phyloP scores from a whole-genome alignment of 257 asterid species.

The Forsythia viridissima region DNA sequence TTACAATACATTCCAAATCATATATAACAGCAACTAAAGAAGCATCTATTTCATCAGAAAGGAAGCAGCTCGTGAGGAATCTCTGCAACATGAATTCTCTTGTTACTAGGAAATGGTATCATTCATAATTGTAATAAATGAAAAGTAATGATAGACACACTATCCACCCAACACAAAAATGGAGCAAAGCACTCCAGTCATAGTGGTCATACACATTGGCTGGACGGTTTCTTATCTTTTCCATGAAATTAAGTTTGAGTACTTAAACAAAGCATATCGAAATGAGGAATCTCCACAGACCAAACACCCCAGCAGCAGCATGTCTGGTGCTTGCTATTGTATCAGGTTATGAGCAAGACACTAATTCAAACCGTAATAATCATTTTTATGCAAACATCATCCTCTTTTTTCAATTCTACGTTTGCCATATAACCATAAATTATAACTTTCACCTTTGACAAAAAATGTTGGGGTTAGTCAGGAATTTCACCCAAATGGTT shows the following conservation, averaged over 20 bases:
- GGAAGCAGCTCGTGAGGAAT: neutral
- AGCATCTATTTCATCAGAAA: neutral
- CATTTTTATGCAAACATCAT: neutral
- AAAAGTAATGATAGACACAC: neutral
- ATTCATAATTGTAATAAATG: neutral
- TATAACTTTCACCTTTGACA: neutral
- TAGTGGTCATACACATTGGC: neutral
- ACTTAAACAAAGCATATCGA: neutral
- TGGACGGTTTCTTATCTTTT: neutral
- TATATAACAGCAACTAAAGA: neutral
- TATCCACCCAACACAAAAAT: neutral
- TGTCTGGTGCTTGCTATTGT: neutral
- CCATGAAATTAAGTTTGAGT: neutral
- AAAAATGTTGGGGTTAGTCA: neutral
- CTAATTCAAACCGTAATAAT: neutral
- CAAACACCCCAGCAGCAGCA: neutral
- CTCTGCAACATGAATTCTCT: neutral
- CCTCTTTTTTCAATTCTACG: neutral
- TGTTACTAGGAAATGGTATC: neutral
- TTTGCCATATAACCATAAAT: neutral
- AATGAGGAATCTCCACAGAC: neutral
- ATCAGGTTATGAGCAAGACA: neutral
- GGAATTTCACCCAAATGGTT: neutral
- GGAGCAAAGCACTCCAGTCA: neutral
- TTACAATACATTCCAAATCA: neutral